Evolutionary conservation across 495 filamentous ascomycete genomes (phyloP).

Genomic region (Ramalina intermedia): DNA sequence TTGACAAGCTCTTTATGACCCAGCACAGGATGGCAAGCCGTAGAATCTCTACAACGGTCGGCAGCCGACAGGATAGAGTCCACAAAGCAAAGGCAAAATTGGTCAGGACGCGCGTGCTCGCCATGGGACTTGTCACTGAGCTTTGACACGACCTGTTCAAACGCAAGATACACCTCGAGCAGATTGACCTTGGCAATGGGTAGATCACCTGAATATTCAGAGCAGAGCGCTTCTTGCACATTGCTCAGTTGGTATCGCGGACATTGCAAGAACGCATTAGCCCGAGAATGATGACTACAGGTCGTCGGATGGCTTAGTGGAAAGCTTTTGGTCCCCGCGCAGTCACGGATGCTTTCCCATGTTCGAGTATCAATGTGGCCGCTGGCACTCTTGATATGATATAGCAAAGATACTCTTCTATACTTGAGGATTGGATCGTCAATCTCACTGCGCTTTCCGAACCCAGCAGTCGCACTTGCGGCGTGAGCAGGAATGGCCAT

Average conservation of each 20-base stretch:
- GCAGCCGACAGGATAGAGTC: slow-evolving; percentile 10
- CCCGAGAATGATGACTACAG: not conserved
- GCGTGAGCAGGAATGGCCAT: slow-evolving; percentile 13
- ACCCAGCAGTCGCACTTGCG: slow-evolving; percentile 15
- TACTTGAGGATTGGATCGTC: slow-evolving; percentile 12
- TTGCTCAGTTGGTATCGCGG: slow-evolving; percentile 1
- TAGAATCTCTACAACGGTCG: slow-evolving; percentile 6
- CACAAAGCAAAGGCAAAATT: slow-evolving; percentile 13
- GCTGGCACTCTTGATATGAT: slow-evolving; percentile 10
- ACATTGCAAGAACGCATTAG: not conserved
- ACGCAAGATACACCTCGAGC: slow-evolving; percentile 12
- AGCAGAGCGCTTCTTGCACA: slow-evolving; percentile 1
- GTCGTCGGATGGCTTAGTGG: not conserved
- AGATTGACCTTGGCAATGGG: slow-evolving; percentile 14
- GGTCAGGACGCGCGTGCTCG: not conserved
- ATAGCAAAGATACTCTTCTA: slow-evolving; percentile 9
- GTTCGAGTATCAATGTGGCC: slow-evolving; percentile 5
- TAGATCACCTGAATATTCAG: slow-evolving; percentile 7
- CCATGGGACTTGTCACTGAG: slow-evolving; percentile 13
- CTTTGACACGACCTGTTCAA: slow-evolving; percentile 8
- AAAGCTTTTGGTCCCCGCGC: not conserved
- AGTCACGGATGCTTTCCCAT: not conserved
- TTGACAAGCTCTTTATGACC: not conserved
- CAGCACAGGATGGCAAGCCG: not conserved
- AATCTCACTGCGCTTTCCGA: slow-evolving; percentile 4